These are phyloP conservation scores for Dissophora globulifera DNA, from an alignment of 192 early-diverging fungal species.

Conservation along the genomic window DNA sequence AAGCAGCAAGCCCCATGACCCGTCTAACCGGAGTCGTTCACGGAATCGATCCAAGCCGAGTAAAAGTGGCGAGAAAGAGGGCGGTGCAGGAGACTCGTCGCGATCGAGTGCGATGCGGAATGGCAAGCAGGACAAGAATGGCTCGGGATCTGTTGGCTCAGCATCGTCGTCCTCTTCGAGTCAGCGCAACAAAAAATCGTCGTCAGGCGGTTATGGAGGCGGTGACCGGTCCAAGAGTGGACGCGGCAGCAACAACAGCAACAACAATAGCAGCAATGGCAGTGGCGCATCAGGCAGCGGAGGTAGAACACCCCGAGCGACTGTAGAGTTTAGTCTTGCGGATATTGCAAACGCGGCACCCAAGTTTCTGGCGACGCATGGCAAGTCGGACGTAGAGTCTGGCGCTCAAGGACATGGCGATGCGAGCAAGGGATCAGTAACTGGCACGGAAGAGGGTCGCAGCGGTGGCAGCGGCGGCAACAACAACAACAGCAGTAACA, in stretches of 20 bases:
- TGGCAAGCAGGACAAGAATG: conserved; percentile 32
- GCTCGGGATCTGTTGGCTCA: background rate
- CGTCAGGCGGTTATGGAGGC: conserved; percentile 10
- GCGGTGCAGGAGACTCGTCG: background rate
- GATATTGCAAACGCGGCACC: conserved; percentile 45
- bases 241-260: background rate
- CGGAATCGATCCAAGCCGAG: conserved; percentile 12
- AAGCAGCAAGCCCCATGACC: background rate
- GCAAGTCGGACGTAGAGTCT: background rate
- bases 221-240: conserved; percentile 14
- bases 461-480: too few relatives aligned
- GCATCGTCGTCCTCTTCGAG: conserved; percentile 4
- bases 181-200: conserved; percentile 25
- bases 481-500: too few relatives aligned
- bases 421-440: background rate
- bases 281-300: conserved; percentile 20
- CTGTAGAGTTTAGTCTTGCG: conserved; percentile 41
- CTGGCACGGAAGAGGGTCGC: background rate
- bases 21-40: conserved; percentile 17
- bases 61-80: conserved; percentile 17
- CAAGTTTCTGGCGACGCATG: conserved; percentile 12
- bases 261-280: conserved; percentile 8
- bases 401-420: background rate
- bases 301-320: conserved; percentile 16
- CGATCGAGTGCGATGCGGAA: conserved; percentile 3